Conservation (phyloP, 2,329 filamentous ascomycete genomes). For the Stemphylium beticola region DNA sequence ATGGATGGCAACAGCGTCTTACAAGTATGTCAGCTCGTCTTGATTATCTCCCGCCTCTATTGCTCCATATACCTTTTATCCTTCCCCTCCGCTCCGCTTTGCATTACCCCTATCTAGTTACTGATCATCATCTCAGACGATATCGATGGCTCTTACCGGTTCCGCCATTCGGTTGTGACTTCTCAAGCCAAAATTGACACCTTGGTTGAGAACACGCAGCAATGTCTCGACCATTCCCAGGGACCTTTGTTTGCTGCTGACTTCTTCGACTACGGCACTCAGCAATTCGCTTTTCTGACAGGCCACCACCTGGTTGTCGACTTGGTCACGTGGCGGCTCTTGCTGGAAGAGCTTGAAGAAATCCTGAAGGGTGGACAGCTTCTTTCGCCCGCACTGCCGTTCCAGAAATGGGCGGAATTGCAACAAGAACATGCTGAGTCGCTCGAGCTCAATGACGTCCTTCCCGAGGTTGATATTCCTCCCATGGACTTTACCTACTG, state of each 20-base stretch:
- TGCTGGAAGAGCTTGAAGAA: slow-evolving; percentile 54
- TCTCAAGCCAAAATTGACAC: slow-evolving; percentile 34
- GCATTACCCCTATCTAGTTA: not conserved
- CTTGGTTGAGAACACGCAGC: slow-evolving; percentile 41
- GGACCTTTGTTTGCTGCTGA: slow-evolving; percentile 45
- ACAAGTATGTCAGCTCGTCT: slow-evolving; percentile 24
- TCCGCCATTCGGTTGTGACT: slow-evolving; percentile 29
- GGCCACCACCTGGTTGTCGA: slow-evolving; percentile 52
- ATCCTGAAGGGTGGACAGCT: slow-evolving; percentile 39
- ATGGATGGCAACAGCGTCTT: slow-evolving; percentile 42
- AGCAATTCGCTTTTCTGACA: slow-evolving; percentile 44
- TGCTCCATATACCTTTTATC: not conserved
- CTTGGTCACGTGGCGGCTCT: slow-evolving; percentile 55
- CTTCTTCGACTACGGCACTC: slow-evolving; percentile 41
- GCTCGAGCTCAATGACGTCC: slow-evolving; percentile 28
- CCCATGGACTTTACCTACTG: slow-evolving; percentile 47
- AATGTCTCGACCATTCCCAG: slow-evolving; percentile 32
- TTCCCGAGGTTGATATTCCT: slow-evolving; percentile 41
- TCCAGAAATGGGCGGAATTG: slow-evolving; percentile 49
- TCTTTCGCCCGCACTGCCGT: slow-evolving; percentile 41
- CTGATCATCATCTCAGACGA: slow-evolving; percentile 24
- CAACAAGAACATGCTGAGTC: slow-evolving; percentile 45
- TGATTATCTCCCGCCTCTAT: too few relatives aligned
- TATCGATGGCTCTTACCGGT: slow-evolving; percentile 35
- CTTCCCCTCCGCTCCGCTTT: too few relatives aligned